These are phyloP conservation scores for Stemphylium vesicarium DNA, from an alignment of 2,329 filamentous ascomycete species.

Conservation along the genomic window DNA sequence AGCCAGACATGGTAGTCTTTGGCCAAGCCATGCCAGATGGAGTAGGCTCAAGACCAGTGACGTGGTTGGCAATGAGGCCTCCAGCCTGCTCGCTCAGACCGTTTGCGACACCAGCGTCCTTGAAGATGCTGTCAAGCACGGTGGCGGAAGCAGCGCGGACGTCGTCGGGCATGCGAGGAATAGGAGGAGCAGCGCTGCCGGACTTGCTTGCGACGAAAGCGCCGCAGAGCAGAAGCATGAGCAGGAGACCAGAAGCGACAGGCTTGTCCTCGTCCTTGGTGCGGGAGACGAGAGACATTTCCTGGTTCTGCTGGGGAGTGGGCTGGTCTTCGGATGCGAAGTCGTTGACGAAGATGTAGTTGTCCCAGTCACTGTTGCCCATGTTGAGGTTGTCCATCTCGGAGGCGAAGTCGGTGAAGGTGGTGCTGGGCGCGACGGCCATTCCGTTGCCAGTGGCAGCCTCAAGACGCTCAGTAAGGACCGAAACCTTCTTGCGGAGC, in stretches of 20 bases:
- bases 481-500: conserved; percentile 88
- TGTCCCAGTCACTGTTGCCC: conserved; percentile 78
- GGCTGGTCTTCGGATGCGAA: conserved; percentile 64
- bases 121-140: conserved; percentile 80
- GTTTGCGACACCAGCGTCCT: conserved; percentile 71
- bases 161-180: conserved; percentile 80
- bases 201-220: conserved; percentile 93
- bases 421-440: conserved; percentile 61
- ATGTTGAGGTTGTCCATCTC: conserved; percentile 86
- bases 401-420: conserved; percentile 74
- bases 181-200: conserved; percentile 70
- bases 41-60: conserved; percentile 48
- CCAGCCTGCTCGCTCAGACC: conserved; percentile 40
- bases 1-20: conserved; percentile 46
- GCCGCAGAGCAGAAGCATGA: conserved; percentile 95
- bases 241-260: conserved; percentile 81
- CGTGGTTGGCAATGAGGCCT: conserved; percentile 60
- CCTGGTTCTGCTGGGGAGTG: conserved; percentile 42
- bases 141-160: conserved; percentile 78
- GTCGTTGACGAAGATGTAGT: conserved; percentile 77
- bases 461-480: conserved; percentile 78
- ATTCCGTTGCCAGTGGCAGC: conserved; percentile 54
- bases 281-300: conserved; percentile 51
- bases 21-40: conserved; percentile 48
- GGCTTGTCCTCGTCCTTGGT: conserved; percentile 60